Percentiles rank a stretch among this genome's conserved stretches.
Evolutionary conservation across 1,284 basidiomycete genomes (phyloP).

Genomic region (Ceratobasidium papillatum): DNA sequence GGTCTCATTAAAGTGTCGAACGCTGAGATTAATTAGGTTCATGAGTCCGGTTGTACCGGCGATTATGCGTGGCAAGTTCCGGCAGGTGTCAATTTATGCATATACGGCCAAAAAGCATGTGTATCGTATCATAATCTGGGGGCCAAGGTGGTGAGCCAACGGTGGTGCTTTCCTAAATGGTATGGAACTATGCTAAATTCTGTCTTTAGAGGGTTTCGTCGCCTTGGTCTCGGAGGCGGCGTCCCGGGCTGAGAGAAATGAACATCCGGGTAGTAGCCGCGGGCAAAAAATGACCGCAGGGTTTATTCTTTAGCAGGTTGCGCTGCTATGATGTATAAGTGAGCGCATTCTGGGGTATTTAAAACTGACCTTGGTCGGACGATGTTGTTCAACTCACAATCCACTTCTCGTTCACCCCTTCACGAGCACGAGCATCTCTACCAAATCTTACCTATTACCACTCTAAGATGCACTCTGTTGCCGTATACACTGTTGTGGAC

Average conservation of each 20-base stretch:
- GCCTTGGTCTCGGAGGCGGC: neutral
- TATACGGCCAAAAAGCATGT: neutral
- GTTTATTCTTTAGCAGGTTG: neutral
- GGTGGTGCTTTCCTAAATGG: neutral
- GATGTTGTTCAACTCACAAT: neutral
- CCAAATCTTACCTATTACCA: neutral
- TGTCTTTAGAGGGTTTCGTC: neutral
- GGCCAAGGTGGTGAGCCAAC: neutral
- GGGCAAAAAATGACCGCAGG: slow-evolving; percentile 27
- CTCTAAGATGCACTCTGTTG: slow-evolving; percentile 7
- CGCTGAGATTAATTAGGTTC: neutral
- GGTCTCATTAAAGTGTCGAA: slow-evolving; percentile 3
- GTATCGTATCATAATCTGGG: neutral
- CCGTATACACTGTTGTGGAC: slow-evolving; percentile 9
- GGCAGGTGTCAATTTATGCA: neutral
- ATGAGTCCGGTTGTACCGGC: neutral
- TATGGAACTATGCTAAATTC: neutral
- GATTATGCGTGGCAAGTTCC: neutral
- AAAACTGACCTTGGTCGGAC: neutral
- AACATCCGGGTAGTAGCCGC: neutral
- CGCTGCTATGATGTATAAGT: neutral
- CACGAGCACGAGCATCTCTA: neutral
- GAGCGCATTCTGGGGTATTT: slow-evolving; percentile 15
- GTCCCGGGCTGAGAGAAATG: neutral
- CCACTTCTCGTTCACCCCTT: neutral